Percentiles rank a stretch among this genome's conserved stretches.
Evolutionary conservation across 2,329 filamentous ascomycete genomes (phyloP).

Genomic region (Coniochaeta sp.): DNA sequence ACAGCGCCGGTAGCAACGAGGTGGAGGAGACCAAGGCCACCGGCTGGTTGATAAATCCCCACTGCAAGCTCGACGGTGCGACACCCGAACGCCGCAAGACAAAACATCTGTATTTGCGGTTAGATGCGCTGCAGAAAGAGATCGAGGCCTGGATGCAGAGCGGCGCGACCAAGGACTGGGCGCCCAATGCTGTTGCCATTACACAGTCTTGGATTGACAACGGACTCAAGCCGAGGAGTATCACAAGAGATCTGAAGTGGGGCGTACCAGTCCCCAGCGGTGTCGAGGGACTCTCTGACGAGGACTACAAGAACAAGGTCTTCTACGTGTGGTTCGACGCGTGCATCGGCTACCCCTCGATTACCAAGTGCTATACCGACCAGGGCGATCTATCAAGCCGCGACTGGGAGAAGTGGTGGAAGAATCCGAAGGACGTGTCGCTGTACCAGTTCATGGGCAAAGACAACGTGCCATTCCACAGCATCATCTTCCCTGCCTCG

Average conservation of each 20-base stretch:
- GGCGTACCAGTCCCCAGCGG: constrained; percentile 54
- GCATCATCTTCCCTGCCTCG: constrained; percentile 82
- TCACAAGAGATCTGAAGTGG: constrained; percentile 91
- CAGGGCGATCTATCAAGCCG: constrained; percentile 35
- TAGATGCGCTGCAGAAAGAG: constrained; percentile 74
- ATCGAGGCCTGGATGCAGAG: constrained; percentile 72
- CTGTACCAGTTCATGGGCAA: constrained; percentile 97
- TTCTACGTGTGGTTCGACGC: constrained; percentile 69
- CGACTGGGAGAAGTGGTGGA: constrained; percentile 93
- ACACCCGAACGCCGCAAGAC: constrained; percentile 74
- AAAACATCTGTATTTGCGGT: constrained; percentile 82
- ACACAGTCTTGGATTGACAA: constrained; percentile 76
- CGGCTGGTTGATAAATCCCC: constrained; percentile 60
- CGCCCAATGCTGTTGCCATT: constrained; percentile 65
- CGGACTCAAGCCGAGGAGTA: constrained; percentile 78
- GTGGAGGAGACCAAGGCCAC: constrained; percentile 33
- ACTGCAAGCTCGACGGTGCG: constrained; percentile 84
- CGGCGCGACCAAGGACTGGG: constrained; percentile 65
- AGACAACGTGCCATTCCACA: constrained; percentile 75
- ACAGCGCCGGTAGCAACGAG: constrained; percentile 20
- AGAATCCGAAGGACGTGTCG: constrained; percentile 77
- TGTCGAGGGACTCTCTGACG: constrained; percentile 40
- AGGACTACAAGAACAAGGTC: constrained; percentile 57
- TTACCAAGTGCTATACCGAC: constrained; percentile 80
- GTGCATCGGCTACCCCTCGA: constrained; percentile 93